These are phyloP conservation scores for Grifola frondosa DNA, from an alignment of 1,284 basidiomycete genomes.

Conservation along the genomic window DNA sequence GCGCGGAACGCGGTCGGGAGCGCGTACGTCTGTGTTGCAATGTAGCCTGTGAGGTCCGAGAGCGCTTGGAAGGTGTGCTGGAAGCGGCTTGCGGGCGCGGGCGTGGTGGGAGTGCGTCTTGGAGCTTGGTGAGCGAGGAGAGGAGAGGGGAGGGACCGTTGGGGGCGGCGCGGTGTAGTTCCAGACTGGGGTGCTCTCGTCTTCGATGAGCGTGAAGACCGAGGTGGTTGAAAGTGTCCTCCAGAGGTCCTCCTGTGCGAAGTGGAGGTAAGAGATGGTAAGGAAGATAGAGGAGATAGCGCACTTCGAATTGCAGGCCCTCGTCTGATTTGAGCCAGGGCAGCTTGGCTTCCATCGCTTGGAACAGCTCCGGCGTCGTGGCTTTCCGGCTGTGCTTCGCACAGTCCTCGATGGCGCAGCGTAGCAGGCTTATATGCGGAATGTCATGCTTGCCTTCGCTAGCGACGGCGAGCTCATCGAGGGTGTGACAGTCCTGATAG, in stretches of 20 bases:
- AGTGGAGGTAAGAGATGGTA: background rate
- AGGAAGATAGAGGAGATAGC: slow-evolving; percentile 9
- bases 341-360: slow-evolving; percentile 51
- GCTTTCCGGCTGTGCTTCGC: slow-evolving; percentile 41
- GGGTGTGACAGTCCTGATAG: slow-evolving; percentile 45
- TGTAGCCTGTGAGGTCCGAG: slow-evolving; percentile 65
- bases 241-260: slow-evolving; percentile 56
- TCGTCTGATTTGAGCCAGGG: slow-evolving; percentile 55
- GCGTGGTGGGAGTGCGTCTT: slow-evolving; percentile 41
- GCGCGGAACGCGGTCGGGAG: slow-evolving; percentile 35
- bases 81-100: slow-evolving; percentile 24
- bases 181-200: slow-evolving; percentile 45
- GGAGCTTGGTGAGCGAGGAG: slow-evolving; percentile 46
- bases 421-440: slow-evolving; percentile 53
- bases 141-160: slow-evolving; percentile 44
- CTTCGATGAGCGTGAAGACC: slow-evolving; percentile 40
- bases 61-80: slow-evolving; percentile 58
- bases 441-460: slow-evolving; percentile 38
- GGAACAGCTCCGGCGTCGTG: slow-evolving; percentile 60
- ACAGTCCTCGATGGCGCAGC: slow-evolving; percentile 59
- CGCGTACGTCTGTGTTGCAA: slow-evolving; percentile 60
- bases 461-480: slow-evolving; percentile 46
- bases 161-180: slow-evolving; percentile 45
- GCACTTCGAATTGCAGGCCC: slow-evolving; percentile 52
- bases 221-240: slow-evolving; percentile 53